Conservation (phyloP, 352 stramenopile species). For the Pythium oligandrum region DNA sequence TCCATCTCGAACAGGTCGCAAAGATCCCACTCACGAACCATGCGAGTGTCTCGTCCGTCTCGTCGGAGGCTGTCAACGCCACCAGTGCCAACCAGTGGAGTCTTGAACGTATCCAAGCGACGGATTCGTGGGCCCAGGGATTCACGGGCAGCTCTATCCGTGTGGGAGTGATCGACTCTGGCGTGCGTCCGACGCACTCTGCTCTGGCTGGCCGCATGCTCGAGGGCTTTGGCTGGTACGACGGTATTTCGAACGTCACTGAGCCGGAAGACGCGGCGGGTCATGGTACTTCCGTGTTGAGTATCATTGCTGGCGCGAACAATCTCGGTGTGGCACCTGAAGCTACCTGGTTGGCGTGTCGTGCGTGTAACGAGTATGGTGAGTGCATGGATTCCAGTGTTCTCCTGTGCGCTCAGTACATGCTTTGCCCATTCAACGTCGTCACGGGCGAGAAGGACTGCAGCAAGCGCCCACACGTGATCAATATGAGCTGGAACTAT, state of each 20-base stretch:
- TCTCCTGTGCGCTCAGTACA: conserved; percentile 39
- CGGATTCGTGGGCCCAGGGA: conserved; percentile 30
- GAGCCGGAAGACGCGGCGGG: conserved; percentile 29
- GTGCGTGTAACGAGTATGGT: conserved; percentile 25
- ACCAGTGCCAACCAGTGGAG: conserved; percentile 29
- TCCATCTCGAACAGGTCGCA: conserved; percentile 12
- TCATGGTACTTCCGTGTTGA: conserved; percentile 35
- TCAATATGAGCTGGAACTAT: conserved; percentile 65
- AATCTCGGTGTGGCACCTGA: conserved; percentile 32
- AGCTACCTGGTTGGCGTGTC: conserved; percentile 37
- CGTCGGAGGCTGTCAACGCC: conserved; percentile 1
- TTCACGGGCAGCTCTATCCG: conserved; percentile 33
- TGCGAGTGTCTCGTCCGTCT: conserved; percentile 11
- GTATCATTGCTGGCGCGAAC: conserved; percentile 22
- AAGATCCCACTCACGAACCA: conserved; percentile 4
- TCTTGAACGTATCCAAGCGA: conserved; percentile 30
- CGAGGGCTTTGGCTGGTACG: conserved; percentile 44
- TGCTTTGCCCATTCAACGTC: conserved; percentile 30
- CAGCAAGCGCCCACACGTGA: conserved; percentile 42
- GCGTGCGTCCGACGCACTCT: conserved; percentile 30
- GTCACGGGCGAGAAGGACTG: conserved; percentile 26
- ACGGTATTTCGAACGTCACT: conserved; percentile 24
- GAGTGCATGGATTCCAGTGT: conserved; percentile 29
- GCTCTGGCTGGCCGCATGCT: conserved; percentile 30
- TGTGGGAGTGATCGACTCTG: conserved; percentile 44